These are phyloP conservation scores for Epicoccum nigrum DNA, from an alignment of 2,329 filamentous ascomycete species.

Conservation along the genomic window DNA sequence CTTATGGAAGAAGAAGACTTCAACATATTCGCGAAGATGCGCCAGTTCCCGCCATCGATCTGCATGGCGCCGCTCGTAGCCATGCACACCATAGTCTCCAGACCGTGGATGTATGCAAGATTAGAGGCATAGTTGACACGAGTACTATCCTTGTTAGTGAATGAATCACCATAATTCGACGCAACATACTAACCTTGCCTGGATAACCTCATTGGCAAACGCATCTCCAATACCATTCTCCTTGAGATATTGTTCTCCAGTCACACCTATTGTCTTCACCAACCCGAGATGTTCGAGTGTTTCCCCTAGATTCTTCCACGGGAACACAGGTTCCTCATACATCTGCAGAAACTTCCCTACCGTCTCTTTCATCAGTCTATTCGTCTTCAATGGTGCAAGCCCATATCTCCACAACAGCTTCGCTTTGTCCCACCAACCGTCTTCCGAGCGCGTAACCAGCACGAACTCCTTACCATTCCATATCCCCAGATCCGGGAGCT, in stretches of 20 bases:
- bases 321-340: constrained; percentile 83
- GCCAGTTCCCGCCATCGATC: constrained; percentile 88
- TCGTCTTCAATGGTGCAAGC: constrained; percentile 73
- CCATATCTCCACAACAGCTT: constrained; percentile 89
- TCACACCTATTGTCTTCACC: constrained; percentile 67
- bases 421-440: constrained; percentile 78
- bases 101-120: constrained; percentile 80
- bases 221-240: constrained; percentile 68
- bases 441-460: constrained; percentile 65
- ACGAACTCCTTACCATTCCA: constrained; percentile 84
- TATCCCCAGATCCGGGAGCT: constrained; percentile 66
- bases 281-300: constrained; percentile 72
- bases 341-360: constrained; percentile 77
- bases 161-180: not conserved
- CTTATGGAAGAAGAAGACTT: constrained; percentile 63
- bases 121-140: constrained; percentile 96
- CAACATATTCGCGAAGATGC: constrained; percentile 86
- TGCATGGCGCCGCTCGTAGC: constrained; percentile 82
- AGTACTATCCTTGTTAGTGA: constrained; percentile 60
- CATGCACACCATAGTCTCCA: constrained; percentile 92
- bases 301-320: constrained; percentile 77
- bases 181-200: constrained; percentile 60
- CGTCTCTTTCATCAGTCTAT: constrained; percentile 72
- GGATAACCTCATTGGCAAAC: constrained; percentile 82
- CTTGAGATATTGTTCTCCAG: constrained; percentile 74